Conservation (phyloP, 78 protist species). For the Planoprotostelium fungivorum region DNA sequence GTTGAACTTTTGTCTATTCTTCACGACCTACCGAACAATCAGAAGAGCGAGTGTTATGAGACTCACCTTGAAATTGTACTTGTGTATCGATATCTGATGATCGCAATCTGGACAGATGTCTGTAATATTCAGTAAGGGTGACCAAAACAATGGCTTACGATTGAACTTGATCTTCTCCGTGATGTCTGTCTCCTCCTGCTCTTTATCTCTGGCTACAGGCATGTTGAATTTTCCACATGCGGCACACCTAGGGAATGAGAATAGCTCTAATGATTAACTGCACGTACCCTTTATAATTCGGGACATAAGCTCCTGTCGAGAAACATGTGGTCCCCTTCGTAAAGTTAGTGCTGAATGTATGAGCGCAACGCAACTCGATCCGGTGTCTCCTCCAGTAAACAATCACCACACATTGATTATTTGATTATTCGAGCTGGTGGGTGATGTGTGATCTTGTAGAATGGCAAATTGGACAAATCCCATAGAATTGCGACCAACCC, state of each 20-base stretch:
- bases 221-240: not conserved
- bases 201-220: not conserved
- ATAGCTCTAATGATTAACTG: not conserved
- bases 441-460: too few species aligned
- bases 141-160: not conserved
- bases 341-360: not conserved
- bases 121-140: not conserved
- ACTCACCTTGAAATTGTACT: not conserved
- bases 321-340: not conserved
- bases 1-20: not conserved
- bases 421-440: too few species aligned
- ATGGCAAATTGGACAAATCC: too few species aligned
- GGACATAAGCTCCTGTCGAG: not conserved
- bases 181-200: not conserved
- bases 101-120: not conserved
- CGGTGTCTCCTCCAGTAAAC: not conserved
- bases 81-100: not conserved
- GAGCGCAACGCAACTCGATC: not conserved
- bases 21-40: not conserved
- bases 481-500: too few species aligned
- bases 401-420: constrained; percentile 1
- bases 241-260: not conserved
- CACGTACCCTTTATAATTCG: not conserved
- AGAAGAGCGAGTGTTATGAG: not conserved
- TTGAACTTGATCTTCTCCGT: not conserved